Conservation (phyloP, 768 basidiomycete species). For the Lentinula edodes region DNA sequence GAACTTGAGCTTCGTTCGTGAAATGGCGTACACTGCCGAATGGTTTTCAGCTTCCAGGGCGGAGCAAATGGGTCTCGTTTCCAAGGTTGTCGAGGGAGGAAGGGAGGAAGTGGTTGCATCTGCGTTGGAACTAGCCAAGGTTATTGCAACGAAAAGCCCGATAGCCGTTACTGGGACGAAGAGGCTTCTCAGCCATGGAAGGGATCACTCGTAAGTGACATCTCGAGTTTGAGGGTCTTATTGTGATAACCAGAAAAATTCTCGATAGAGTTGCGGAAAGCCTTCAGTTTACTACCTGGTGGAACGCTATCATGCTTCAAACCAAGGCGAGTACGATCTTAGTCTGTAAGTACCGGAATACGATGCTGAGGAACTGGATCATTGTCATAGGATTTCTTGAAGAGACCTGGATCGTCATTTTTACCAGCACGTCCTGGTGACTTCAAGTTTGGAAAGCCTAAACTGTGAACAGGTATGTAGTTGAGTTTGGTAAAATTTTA, state of each 20-base stretch:
- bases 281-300: slow-evolving; percentile 50
- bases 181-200: slow-evolving; percentile 67
- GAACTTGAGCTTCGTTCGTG: slow-evolving; percentile 66
- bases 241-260: not conserved
- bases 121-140: slow-evolving; percentile 59
- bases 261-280: slow-evolving; percentile 34
- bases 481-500: not conserved
- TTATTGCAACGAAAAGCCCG: slow-evolving; percentile 74
- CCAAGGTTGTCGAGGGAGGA: slow-evolving; percentile 62
- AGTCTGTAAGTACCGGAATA: not conserved
- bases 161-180: slow-evolving; percentile 76
- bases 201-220: slow-evolving; percentile 65
- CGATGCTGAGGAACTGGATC: not conserved
- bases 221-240: not conserved
- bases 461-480: not conserved
- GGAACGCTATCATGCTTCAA: slow-evolving; percentile 52
- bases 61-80: slow-evolving; percentile 64
- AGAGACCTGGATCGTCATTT: not conserved
- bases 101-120: slow-evolving; percentile 58
- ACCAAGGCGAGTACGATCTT: slow-evolving; percentile 27
- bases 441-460: slow-evolving; percentile 1
- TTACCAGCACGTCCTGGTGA: not conserved
- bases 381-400: not conserved
- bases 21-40: slow-evolving; percentile 72
- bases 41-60: slow-evolving; percentile 70